Conservation (phyloP, 2,329 filamentous ascomycete genomes). For the Diaporthe australafricana region DNA sequence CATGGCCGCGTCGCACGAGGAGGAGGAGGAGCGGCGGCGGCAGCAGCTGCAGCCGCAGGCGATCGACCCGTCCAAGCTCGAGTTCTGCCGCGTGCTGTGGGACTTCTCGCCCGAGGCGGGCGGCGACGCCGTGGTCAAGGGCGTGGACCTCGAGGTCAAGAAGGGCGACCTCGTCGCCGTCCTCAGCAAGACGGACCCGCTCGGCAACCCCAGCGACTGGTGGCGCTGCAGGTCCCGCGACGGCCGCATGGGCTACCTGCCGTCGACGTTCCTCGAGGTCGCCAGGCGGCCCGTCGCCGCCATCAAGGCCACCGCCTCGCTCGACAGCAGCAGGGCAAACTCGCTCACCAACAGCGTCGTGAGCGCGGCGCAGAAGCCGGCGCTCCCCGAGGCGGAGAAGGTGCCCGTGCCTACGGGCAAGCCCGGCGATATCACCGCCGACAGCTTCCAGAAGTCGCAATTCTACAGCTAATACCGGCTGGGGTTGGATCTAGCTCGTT, state of each 20-base stretch:
- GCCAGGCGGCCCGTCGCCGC: constrained; percentile 66
- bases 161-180: constrained; percentile 97
- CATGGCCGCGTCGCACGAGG: constrained; percentile 85
- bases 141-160: constrained; percentile 89
- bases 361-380: constrained; percentile 38
- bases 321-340: constrained; percentile 60
- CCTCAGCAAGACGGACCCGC: constrained; percentile 89
- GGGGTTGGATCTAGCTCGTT: background rate
- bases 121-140: constrained; percentile 65
- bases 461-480: constrained; percentile 61
- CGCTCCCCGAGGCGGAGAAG: constrained; percentile 47
- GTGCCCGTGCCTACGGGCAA: constrained; percentile 51
- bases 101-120: constrained; percentile 88
- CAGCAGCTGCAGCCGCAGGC: constrained; percentile 61
- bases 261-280: constrained; percentile 89
- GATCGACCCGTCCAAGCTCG: constrained; percentile 89
- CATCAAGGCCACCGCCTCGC: constrained; percentile 61
- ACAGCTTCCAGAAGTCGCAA: constrained; percentile 69
- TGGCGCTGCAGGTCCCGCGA: constrained; percentile 95
- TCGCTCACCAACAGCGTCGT: constrained; percentile 59
- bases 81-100: constrained; percentile 95
- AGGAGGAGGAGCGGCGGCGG: constrained; percentile 79
- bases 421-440: constrained; percentile 64
- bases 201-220: constrained; percentile 94
- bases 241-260: constrained; percentile 90